Evolutionary conservation across 148 eudicot genomes (phyloP).

Genomic region (Rhododendron simsii): DNA sequence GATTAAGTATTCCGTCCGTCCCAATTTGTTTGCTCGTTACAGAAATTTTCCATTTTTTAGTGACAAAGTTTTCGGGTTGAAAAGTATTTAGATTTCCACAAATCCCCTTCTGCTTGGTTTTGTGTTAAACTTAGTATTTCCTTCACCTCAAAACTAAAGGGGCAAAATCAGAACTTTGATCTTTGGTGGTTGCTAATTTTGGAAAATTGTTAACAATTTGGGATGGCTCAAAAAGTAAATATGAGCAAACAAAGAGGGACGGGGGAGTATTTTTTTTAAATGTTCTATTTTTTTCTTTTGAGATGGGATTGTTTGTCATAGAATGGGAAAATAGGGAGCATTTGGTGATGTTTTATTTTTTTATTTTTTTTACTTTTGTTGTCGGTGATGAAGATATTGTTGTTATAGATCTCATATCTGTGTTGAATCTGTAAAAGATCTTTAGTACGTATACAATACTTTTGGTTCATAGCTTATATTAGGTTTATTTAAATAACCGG

Average conservation of each 20-base stretch:
- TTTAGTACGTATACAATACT: background rate
- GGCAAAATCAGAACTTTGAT: background rate
- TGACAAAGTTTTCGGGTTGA: background rate
- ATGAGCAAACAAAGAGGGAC: background rate
- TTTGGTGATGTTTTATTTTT: background rate
- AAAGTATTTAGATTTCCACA: background rate
- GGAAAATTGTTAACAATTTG: background rate
- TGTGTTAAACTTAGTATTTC: too few relatives aligned
- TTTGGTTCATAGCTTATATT: background rate
- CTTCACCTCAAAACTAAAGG: background rate
- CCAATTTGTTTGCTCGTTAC: background rate
- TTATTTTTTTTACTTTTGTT: background rate
- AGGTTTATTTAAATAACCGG: background rate
- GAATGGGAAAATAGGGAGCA: background rate
- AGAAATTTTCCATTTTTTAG: background rate
- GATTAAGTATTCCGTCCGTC: too few relatives aligned
- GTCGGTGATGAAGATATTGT: conserved; percentile 3
- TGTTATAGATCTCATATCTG: background rate
- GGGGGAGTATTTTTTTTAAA: background rate
- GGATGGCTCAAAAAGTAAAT: background rate
- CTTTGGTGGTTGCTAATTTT: background rate
- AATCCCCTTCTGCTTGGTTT: too few relatives aligned
- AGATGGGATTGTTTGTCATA: conserved; percentile 6
- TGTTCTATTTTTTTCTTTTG: background rate
- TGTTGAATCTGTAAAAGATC: conserved; percentile 5